Percentiles rank a stretch among this genome's conserved stretches.
phyloP scores from a whole-genome alignment of 2,329 filamentous ascomycete species.

The Zopfia rhizophila region DNA sequence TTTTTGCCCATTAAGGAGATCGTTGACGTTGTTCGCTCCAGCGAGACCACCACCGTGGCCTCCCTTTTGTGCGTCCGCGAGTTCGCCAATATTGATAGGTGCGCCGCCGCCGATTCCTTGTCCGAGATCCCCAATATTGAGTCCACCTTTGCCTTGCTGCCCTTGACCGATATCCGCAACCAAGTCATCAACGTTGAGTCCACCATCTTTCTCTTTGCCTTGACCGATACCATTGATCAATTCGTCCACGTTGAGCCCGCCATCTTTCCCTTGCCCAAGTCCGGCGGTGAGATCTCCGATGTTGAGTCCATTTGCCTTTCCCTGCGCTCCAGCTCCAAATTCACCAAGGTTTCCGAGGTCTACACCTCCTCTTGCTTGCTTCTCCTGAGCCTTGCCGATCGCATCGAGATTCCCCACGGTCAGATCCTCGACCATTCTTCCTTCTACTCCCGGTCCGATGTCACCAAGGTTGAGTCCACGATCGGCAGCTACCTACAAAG shows the following conservation, averaged over 20 bases:
- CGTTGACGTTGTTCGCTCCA: conserved; percentile 1
- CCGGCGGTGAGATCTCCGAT: conserved; percentile 21
- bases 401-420: conserved; percentile 28
- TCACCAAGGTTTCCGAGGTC: conserved; percentile 19
- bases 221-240: conserved; percentile 28
- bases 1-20: conserved; percentile 4
- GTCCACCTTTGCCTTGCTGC: conserved; percentile 4
- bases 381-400: conserved; percentile 21
- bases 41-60: conserved; percentile 7
- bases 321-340: conserved; percentile 16
- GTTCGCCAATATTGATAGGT: conserved; percentile 3
- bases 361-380: conserved; percentile 24
- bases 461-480: conserved; percentile 34
- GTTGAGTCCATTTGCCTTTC: conserved; percentile 20
- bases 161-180: conserved; percentile 6
- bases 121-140: conserved; percentile 1
- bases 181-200: conserved; percentile 7
- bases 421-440: conserved; percentile 37
- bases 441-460: conserved; percentile 32
- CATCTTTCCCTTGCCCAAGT: no score
- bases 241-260: conserved; percentile 29
- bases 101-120: conserved; percentile 9
- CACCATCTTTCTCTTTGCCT: conserved; percentile 12
- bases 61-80: conserved; percentile 1
- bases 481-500: conserved; percentile 34